Base-by-base conservation (phyloP, 176 grass and related monocot genomes). In the Carex scoparia region DNA sequence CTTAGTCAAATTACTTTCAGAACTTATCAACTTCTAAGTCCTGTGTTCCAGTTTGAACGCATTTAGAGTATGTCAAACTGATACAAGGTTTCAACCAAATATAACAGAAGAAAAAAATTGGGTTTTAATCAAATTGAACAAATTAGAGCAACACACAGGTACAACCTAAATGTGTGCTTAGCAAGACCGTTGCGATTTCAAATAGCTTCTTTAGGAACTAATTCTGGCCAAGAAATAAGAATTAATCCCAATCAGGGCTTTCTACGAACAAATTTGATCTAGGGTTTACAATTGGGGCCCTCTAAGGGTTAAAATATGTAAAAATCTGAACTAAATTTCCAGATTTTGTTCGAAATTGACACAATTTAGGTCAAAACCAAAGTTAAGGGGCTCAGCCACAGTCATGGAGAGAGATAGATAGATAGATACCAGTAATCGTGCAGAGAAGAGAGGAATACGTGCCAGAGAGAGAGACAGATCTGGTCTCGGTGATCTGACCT, bases 31-130 rank as follows among this genome's bases (percentile, higher is more conserved):
- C 33, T 38, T 14, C 31, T 68, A 68, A 68, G 32, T 7, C 32
- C 0, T 65, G 9, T 32, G 23, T 71, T 71, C 37, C 9, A 7
- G 19, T 53, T 53, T 53, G 44, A 53, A 19, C 46, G 28, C 46
- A 75, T 51, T 75, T 51, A 75, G n/a, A 75, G 71, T 74, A 27
- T 75, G 30, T 51, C 19, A 51, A 75, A 54, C 71, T 23, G 69
- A 51, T 53, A 75, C 23, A 49, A 51, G 7, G 10, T 74, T 49
- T 49, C 42, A 73, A 46, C 40, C 69, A 74, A 51, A 75, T 10
- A 75, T 19, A 54, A 53, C 44, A 51, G 46, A 10, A 75, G 23
- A 73, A 75, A 10, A 75, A 46, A 73, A 75, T 27, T 28, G 71
- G 71, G 51, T 54, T 68, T 51, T 28, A 7, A 46, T 54, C 42